Conservation (phyloP, 2,329 filamentous ascomycete genomes). For the Fusarium siculi region DNA sequence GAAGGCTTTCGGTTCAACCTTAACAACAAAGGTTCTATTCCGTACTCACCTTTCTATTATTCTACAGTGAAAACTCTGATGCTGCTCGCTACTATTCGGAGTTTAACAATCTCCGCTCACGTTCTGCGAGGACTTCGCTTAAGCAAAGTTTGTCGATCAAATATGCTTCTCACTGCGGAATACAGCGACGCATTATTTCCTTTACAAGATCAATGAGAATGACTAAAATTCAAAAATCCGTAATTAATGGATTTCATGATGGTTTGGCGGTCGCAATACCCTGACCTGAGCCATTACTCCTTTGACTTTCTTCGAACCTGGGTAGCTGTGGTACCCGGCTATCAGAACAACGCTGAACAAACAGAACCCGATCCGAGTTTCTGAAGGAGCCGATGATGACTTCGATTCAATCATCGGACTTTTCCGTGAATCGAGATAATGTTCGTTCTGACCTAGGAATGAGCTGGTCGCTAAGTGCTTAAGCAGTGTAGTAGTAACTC, state of each 20-base stretch:
- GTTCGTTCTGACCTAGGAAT: neutral
- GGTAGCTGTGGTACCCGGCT: neutral
- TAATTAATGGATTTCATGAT: neutral
- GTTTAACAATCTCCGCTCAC: neutral
- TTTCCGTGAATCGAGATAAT: neutral
- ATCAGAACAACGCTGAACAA: neutral
- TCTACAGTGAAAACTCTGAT: slow-evolving; percentile 11
- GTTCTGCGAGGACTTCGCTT: neutral
- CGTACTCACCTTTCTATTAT: neutral
- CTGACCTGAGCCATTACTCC: neutral
- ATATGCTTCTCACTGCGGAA: neutral
- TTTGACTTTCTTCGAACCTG: neutral
- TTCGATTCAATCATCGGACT: neutral
- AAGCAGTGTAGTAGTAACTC: neutral
- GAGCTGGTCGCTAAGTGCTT: neutral
- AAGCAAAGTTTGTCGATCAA: neutral
- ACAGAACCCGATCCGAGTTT: neutral
- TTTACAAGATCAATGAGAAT: neutral
- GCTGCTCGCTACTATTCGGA: neutral
- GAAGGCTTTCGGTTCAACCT: neutral
- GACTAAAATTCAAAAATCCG: neutral
- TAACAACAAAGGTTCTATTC: neutral
- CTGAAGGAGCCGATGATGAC: neutral
- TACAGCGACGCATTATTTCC: neutral
- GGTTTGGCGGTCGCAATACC: neutral